phyloP scores from a whole-genome alignment of 306 rosid species.

The Rubus idaeus region DNA sequence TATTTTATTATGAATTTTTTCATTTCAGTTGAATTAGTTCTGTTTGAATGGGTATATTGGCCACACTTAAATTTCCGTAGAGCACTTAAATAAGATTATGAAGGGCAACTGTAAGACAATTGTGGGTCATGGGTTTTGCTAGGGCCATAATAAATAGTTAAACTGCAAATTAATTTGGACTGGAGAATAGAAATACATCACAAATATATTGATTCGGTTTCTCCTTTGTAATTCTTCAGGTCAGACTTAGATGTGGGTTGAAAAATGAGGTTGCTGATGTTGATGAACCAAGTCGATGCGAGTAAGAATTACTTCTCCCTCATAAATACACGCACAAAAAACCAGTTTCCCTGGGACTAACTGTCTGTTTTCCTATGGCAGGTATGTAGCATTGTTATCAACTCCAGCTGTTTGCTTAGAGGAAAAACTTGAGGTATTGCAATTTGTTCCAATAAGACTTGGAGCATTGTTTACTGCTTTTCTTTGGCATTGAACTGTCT shows the following conservation, averaged over 20 bases:
- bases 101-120: conserved; percentile 6
- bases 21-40: neutral
- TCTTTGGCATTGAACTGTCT: conserved; percentile 15
- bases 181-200: neutral
- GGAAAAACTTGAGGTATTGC: conserved; percentile 76
- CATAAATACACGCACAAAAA: neutral
- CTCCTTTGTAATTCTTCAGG: conserved; percentile 45
- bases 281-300: conserved; percentile 99
- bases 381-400: conserved; percentile 81
- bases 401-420: conserved; percentile 80
- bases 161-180: neutral
- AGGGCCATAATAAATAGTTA: neutral
- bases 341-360: conserved; percentile 13
- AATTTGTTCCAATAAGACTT: conserved; percentile 6
- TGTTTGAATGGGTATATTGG: neutral
- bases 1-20: conserved; percentile 5
- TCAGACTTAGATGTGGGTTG: conserved; percentile 84
- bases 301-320: conserved; percentile 47
- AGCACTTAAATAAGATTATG: neutral
- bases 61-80: neutral
- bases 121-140: conserved; percentile 14
- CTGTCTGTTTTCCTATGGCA: conserved; percentile 34
- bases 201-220: neutral
- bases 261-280: conserved; percentile 80
- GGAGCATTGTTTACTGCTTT: neutral